Percentiles rank a stretch among this genome's conserved stretches.
Conservation (phyloP, 208 protist species). For the Trypanosoma grayi region DNA sequence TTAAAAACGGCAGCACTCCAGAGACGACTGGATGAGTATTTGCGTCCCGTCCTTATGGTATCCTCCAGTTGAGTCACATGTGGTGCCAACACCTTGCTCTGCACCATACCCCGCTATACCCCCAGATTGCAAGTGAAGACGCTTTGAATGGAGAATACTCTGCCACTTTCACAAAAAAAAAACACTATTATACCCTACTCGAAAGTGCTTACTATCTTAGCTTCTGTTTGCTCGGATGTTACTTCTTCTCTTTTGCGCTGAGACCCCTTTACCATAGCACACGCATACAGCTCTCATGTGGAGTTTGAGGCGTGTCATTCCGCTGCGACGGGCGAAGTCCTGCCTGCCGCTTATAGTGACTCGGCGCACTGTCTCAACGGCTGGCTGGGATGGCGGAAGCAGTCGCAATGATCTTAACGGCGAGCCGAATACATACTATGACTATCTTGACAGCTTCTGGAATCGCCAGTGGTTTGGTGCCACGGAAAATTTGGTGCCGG, state of each 20-base stretch:
- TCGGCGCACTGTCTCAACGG: background rate
- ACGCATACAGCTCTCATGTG: slow-evolving; percentile 8
- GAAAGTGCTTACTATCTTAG: too few relatives aligned
- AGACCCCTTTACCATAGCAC: background rate
- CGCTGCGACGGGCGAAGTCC: background rate
- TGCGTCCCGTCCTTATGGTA: slow-evolving; percentile 55
- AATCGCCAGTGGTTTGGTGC: slow-evolving; percentile 72
- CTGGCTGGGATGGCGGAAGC: background rate
- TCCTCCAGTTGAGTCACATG: slow-evolving; percentile 1
- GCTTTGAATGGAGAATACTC: too few relatives aligned
- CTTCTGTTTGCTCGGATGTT: too few relatives aligned
- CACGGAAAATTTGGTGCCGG: slow-evolving; percentile 26
- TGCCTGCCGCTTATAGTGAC: background rate
- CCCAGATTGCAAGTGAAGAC: too few relatives aligned
- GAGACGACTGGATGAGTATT: slow-evolving; percentile 45
- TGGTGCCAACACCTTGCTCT: too few relatives aligned
- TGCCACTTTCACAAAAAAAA: too few relatives aligned
- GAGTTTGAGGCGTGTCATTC: slow-evolving; percentile 1
- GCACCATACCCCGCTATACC: too few relatives aligned
- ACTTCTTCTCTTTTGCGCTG: slow-evolving; percentile 5
- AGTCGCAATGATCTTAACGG: slow-evolving; percentile 2
- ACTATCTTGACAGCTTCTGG: slow-evolving; percentile 59
- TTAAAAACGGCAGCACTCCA: slow-evolving; percentile 75
- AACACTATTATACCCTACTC: too few relatives aligned
- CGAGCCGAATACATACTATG: slow-evolving; percentile 38